Evolutionary conservation across 331 rosid genomes (phyloP).

Genomic region (Saraca asoca): DNA sequence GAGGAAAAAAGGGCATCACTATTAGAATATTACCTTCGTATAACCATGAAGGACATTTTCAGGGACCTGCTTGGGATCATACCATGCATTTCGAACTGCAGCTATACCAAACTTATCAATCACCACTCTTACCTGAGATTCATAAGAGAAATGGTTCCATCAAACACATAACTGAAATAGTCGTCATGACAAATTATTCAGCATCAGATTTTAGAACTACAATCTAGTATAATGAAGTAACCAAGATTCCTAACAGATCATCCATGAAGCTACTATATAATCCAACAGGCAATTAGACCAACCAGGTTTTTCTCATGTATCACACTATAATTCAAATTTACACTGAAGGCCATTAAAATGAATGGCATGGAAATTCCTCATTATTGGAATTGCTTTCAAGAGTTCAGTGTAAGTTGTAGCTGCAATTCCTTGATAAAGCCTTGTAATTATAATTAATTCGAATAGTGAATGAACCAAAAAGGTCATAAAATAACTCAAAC

Average conservation of each 20-base stretch:
- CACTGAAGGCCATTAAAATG: constrained; percentile 4
- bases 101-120: constrained; percentile 72
- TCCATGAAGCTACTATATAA: constrained; percentile 24
- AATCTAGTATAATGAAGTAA: constrained; percentile 23
- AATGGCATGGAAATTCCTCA: constrained; percentile 14
- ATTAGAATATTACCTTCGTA: constrained; percentile 61
- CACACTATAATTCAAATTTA: constrained; percentile 4
- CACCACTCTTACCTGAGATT: constrained; percentile 63
- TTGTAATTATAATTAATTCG: constrained; percentile 8
- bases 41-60: constrained; percentile 72
- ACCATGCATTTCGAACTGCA: constrained; percentile 87
- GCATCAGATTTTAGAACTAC: constrained; percentile 9
- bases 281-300: constrained; percentile 10
- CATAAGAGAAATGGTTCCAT: constrained; percentile 29
- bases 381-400: constrained; percentile 13
- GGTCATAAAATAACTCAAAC: constrained; percentile 19
- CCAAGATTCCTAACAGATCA: constrained; percentile 6
- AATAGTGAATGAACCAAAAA: constrained; percentile 22
- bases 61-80: constrained; percentile 61
- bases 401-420: constrained; percentile 14
- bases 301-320: constrained; percentile 3
- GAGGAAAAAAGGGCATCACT: constrained; percentile 6
- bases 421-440: constrained; percentile 11
- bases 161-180: constrained; percentile 31
- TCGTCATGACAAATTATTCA: constrained; percentile 21